Base-by-base conservation (phyloP, 2,329 filamentous ascomycete species). In the Aspergillus sp. region DNA sequence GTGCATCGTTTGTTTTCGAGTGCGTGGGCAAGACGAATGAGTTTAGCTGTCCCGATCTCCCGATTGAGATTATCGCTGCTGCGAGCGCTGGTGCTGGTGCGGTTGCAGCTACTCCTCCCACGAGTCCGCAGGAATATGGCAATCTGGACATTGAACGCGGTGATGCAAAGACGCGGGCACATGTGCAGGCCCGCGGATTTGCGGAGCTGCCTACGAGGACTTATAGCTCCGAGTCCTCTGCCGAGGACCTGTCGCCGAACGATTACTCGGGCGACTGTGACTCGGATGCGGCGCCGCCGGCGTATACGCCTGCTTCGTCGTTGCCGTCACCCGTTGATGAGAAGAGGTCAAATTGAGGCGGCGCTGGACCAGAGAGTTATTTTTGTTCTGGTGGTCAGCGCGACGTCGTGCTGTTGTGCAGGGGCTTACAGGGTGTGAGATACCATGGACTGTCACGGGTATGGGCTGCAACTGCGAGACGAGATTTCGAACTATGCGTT, bases 221-320 rank as follows among this genome's bases (percentile, higher is more conserved):
- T 8, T 13, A 41, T 13, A 41, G 25, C 25, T 28, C 25, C 25
- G 25, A 41, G 11, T 17, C 34, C 11, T 41, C 34, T 13, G 11
- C 11, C 11, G 34, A 41, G 11, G 34, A 41, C 15, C 11, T 41
- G 34, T 41, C 34, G 34, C 34, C 34, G 34, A 41, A 41, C 13
- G 34, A 15, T 5, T 41, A 41, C 34, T 41, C 34, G 34, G 34
- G 2, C 4, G 34, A 41, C 15, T 13, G 11, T 13, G 34, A 41
- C 15, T 41, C 34, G 11, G 57, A 43, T 11, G 50, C 25, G 8
- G 46, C 43, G 7, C 57, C 57, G 22, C 57, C 57, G 22, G 31
- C 51, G 17, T 60, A 60, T 48, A 47, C 51, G 5, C 41, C 50
- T 34, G 34, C 52, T 19, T 60, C 34, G 34, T 41, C 34, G 9